Base-by-base conservation (phyloP, 495 filamentous ascomycete species). In the Arthonia radiata region DNA sequence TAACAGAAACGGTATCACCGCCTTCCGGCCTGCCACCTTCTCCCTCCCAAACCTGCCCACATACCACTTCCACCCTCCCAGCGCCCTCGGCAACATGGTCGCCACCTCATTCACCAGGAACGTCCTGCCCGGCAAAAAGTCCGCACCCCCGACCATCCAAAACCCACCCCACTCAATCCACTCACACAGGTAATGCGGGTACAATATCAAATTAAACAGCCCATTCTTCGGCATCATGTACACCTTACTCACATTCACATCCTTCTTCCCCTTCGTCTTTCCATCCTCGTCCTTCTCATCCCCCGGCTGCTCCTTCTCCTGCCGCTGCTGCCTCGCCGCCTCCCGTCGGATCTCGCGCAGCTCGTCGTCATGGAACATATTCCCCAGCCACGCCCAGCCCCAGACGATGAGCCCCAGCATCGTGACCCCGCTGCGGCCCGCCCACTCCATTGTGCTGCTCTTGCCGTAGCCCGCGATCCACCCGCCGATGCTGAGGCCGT, bases 121-220 rank as follows among this genome's bases (percentile, higher is more conserved):
- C 14, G 56, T 53, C 31, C 80, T 48, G 15, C 77, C 82, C 2
- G 86, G 86, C 28, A 63, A 38, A 49, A 63, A 56, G 6, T 36
- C 34, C 41, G 35, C 67, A 13, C 59, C 56, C 45, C 39, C 63
- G 41, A 31, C 56, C 58, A 39, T 48, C 67, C 40, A 71, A 41
- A 79, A 97, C 0, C 86, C 86, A 12, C 59, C 40, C 86, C 89
- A 94, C 52, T 97, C 89, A 26, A 91, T 47, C 86, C 86, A 97
- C 57, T 97, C 86, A 34, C 66, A 73, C 26, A 86, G 60, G 43
- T 90, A 94, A 43, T 97, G 89, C 32, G 86, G 81, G 51, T 73
- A 90, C 29, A 94, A 58, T 40, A 92, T 63, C 31, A 59, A 69
- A 26, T 51, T 53, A 52, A 97, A 97, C 22, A 92, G 50, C 2